These are phyloP conservation scores for Phyllosticta capitalensis DNA, from an alignment of 2,329 filamentous ascomycete genomes.

Conservation along the genomic window DNA sequence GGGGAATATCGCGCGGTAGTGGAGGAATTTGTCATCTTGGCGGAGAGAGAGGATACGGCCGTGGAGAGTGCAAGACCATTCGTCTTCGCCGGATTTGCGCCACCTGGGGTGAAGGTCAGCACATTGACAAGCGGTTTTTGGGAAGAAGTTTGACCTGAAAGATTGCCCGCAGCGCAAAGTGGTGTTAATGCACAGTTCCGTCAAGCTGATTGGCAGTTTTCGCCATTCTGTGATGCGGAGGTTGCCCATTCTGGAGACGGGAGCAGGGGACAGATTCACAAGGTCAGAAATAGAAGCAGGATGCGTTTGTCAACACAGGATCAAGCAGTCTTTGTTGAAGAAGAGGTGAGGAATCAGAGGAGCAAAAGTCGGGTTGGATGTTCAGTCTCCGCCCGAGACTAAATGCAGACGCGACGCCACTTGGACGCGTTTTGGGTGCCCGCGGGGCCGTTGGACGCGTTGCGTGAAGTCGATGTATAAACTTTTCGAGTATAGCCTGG, in stretches of 20 bases:
- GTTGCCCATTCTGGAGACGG: conserved; percentile 25
- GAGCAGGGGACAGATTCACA: neutral
- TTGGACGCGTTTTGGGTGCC: conserved; percentile 9
- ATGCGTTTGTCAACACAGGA: neutral
- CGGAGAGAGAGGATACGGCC: conserved; percentile 77
- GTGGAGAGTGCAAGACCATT: conserved; percentile 83
- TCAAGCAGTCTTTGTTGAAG: neutral
- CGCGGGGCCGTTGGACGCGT: neutral
- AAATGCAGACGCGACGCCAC: conserved; percentile 1
- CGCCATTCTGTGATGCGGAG: conserved; percentile 66
- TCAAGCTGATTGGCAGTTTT: conserved; percentile 70
- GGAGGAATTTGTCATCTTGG: conserved; percentile 68
- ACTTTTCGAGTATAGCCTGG: neutral
- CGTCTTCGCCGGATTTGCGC: conserved; percentile 67
- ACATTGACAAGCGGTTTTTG: neutral
- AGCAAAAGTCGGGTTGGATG: neutral
- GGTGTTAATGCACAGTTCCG: conserved; percentile 88
- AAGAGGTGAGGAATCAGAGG: neutral
- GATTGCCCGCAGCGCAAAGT: conserved; percentile 92
- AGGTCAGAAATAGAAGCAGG: neutral
- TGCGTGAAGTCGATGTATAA: neutral
- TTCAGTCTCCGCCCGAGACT: neutral
- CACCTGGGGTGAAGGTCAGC: conserved; percentile 48
- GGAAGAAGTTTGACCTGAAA: conserved; percentile 48
- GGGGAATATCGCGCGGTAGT: conserved; percentile 66